A percentile compares a stretch with the other conserved stretches of the same genome.
Evolutionary conservation across 148 eudicot genomes (phyloP).

Genomic region (Persicaria tinctoria): DNA sequence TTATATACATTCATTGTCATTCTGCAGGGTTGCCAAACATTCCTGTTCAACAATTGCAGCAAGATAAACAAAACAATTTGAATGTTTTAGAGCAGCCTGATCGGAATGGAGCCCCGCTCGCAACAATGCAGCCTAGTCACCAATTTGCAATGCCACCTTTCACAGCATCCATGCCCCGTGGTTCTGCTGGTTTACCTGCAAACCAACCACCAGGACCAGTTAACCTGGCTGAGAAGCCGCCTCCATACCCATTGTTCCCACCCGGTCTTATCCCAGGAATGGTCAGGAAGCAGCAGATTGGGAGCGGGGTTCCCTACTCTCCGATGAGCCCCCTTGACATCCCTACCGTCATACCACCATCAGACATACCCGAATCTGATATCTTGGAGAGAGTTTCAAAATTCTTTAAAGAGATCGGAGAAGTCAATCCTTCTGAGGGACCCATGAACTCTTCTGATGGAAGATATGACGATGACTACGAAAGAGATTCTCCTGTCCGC

Average conservation of each 20-base stretch:
- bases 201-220: conserved; percentile 37
- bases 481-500: conserved; percentile 63
- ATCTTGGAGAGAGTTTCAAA: conserved; percentile 78
- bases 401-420: conserved; percentile 88
- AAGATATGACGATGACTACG: conserved; percentile 57
- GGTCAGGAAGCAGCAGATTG: conserved; percentile 90
- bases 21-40: conserved; percentile 20
- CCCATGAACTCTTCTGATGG: conserved; percentile 59
- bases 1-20: background rate
- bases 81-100: conserved; percentile 48
- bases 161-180: conserved; percentile 40
- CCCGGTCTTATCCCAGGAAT: conserved; percentile 97
- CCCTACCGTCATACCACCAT: conserved; percentile 81
- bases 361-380: conserved; percentile 59
- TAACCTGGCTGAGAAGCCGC: conserved; percentile 49
- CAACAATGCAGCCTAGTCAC: conserved; percentile 40
- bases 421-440: conserved; percentile 90
- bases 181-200: conserved; percentile 39
- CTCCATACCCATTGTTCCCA: conserved; percentile 89
- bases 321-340: conserved; percentile 97
- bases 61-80: conserved; percentile 39
- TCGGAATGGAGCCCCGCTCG: conserved; percentile 36
- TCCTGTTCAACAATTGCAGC: conserved; percentile 54
- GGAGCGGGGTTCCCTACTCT: conserved; percentile 97
- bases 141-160: conserved; percentile 46